Evolutionary conservation across 1,284 basidiomycete species (phyloP), one percentile per base, ranked within the genome.

Genomic region (Malassezia nana): DNA sequence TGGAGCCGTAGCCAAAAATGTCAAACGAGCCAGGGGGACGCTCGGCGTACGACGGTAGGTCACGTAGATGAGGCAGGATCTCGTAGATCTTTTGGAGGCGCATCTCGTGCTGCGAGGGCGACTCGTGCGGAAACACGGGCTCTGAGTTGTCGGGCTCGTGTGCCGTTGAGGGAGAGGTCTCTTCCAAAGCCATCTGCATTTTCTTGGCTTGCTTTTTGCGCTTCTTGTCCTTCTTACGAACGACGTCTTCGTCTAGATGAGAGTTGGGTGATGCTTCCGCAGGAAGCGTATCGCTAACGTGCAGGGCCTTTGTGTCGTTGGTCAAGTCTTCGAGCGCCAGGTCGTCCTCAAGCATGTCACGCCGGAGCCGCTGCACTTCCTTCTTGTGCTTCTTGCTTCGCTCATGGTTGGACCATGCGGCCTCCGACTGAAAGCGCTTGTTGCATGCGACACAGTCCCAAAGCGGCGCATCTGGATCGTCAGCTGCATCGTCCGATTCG

Each of bases 401-500:
- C 75, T 98, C 94, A 64, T 98, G 94, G 74, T 91, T 96, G 64
- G 84, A 80, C 89, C 91, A 98, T 15, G 89, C 87, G 0, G 89
- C 87, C 69, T 95, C 89, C 63, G 85, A 90, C 67, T 85, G 80
- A 75, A 96, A 98, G 1, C 80, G 80, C 77, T 95, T 96, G 50
- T 82, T 80, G 70, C 94, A 99, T 3, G 86, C 92, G n/a, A 96
- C 85, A 67, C 94, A 99, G 73, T 95, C 90, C 81, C 87, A 91
- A 4, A 61, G n/a, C 15, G 26, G 26, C 26, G 51, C 52, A 0
- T 53, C 61, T 0, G 45, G 30, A 4, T 49, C 46, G 16, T 46
- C 46, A 0, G 58, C 48, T 3, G 47, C 50, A 15, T 41, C 57
- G 13, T 45, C 54, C 3, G 4, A 8, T 8, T 26, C 40, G 13